Evolutionary conservation across 1,139 yeast genomes (phyloP), one percentile per base, ranked within the genome.

Genomic region (Pichia sp.): DNA sequence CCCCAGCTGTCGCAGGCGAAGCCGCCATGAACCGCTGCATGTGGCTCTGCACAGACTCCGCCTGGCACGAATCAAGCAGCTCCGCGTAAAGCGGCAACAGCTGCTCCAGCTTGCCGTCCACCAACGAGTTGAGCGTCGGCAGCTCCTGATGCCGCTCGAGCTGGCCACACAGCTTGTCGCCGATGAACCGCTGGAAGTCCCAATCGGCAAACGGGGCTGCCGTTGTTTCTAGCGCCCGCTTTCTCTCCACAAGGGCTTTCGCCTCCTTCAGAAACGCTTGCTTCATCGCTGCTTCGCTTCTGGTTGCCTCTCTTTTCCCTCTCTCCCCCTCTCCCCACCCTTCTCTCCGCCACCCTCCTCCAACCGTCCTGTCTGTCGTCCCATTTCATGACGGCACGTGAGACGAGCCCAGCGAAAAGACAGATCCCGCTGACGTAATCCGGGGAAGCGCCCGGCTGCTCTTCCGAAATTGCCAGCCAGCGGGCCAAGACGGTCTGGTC

Each of bases 41-140:
- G 12, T 30, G 30, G n/a, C 22, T 18, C 9, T 30, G 36, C 3
- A 47, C 19, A 22, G 46, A 31, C 16, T 44, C 44, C 3, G 16
- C 36, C 19, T 48, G n/a, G 5, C 34, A 25, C 1, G 54, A 41
- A 2, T 48, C 51, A 9, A 51, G 28, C 1, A 31, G 31, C 22
- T 46, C 19, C 1, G 36, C 30, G 36, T 51, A 51, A 16, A 10
- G 7, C 22, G 54, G 54, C 4, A 44, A 4, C n/a, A 51, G 22
- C n/a, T 26, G 41, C 7, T 26, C 18, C 9, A 42, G 46, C 22
- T 25, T 43, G 13, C 6, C 4, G 13, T 50, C 44, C 9, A 50
- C 26, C 2, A 43, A 3, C 10, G 25, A 42, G 3, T 45, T 31
- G 13, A 46, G 26, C 4, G 46, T 44, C 10, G 55, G 55, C 8